Percentiles rank a stretch among this genome's conserved stretches.
Conservation (phyloP, 768 basidiomycete species). For the Pisolithus sp. region DNA sequence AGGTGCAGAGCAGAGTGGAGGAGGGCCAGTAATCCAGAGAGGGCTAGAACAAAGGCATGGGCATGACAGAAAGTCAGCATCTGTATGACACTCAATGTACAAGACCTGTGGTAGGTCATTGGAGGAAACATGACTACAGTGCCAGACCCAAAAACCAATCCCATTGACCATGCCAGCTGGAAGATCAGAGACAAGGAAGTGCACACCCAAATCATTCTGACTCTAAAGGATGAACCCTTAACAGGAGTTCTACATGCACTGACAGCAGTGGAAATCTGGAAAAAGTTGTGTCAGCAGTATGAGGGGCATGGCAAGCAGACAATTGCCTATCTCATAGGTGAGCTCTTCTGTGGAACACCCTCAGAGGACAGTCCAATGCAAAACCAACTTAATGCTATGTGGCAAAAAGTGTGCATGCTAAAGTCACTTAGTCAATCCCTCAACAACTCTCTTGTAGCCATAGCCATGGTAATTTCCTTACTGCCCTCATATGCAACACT, state of each 20-base stretch:
- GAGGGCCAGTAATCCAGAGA: too few species aligned
- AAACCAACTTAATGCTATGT: not conserved
- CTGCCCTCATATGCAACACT: not conserved
- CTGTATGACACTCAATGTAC: not conserved
- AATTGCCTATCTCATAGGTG: not conserved
- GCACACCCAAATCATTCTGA: conserved; percentile 12
- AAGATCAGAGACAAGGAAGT: conserved; percentile 9
- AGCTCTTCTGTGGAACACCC: not conserved
- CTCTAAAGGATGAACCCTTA: conserved; percentile 17
- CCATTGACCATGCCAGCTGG: not conserved
- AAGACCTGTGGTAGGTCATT: not conserved
- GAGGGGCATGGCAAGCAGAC: conserved; percentile 26
- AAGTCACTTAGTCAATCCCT: not conserved
- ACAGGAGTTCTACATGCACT: conserved; percentile 5
- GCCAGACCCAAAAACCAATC: not conserved
- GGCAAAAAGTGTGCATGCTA: not conserved
- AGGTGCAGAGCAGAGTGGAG: too few species aligned
- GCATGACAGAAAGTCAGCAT: too few species aligned
- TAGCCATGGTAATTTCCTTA: not conserved
- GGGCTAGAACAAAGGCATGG: too few species aligned
- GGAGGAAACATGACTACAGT: not conserved
- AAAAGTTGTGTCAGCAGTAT: too few species aligned
- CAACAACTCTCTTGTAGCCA: not conserved
- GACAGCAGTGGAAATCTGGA: not conserved
- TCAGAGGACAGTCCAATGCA: not conserved